Base-by-base conservation (phyloP, 768 basidiomycete genomes). In the Pleurotus giganteus region DNA sequence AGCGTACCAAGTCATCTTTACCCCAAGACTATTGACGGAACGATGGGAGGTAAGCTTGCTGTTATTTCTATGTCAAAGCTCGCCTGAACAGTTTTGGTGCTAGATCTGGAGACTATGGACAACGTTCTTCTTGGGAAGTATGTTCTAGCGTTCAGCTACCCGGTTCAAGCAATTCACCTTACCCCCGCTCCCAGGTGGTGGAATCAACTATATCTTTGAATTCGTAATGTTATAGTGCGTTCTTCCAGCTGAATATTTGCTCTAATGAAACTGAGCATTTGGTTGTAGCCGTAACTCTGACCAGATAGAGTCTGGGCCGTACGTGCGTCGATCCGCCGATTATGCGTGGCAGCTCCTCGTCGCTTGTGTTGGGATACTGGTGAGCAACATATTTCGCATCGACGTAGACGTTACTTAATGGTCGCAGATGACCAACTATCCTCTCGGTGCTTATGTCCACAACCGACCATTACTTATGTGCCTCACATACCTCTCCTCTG, bases 21-120 rank as follows among this genome's bases (percentile, higher is more conserved):
- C 80, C 3, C 73, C 66, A 50, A 57, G 69, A 2, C 60, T 76
- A 0, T 76, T 87, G 7, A 73, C 70, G 2, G 57, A 70, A 56
- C 70, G 70, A 34, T 77, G 80, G 13, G 76, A 94, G 78, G 85
- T 90, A 55, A 55, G 69, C 50, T 27, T 21, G 23, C 34, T 17
- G 32, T 19, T 12, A 19, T 23, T 11, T 27, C 17, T 24, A 31
- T 4, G 34, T 39, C 37, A 1, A 19, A 41, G 12, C n/a, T 41
- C 32, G 21, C 28, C 29, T 41, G 4, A 24, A 24, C 43, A 6
- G 28, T 39, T 50, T 32, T 45, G 21, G 26, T 34, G 52, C 8
- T 62, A 91, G 89, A 28, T 91, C 43, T 91, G 90, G 89, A 76
- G 90, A 63, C 59, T 85, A 3, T 84, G 78, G 63, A 84, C 88